These are phyloP conservation scores for Wallacemonas sp. DNA, from an alignment of 208 protist species.

Conservation along the genomic window DNA sequence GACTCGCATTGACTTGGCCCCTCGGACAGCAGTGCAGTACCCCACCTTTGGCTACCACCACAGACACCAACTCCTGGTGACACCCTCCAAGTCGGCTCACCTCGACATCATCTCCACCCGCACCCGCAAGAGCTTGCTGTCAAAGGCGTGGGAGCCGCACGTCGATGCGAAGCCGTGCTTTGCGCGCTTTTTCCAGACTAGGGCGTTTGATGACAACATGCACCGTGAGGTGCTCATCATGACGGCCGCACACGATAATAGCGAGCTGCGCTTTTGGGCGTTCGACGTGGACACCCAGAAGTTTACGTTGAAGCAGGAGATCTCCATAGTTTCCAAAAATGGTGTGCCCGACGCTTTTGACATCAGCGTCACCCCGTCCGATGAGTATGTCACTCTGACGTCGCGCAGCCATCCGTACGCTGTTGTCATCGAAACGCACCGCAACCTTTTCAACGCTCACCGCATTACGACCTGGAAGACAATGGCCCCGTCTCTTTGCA, in stretches of 20 bases:
- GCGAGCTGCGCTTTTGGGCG: slow-evolving; percentile 82
- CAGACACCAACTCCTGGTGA: slow-evolving; percentile 50
- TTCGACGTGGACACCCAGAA: slow-evolving; percentile 64
- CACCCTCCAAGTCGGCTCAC: slow-evolving; percentile 67
- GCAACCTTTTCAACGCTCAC: slow-evolving; percentile 67
- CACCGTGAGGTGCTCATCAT: slow-evolving; percentile 60
- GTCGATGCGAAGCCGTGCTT: slow-evolving; percentile 64
- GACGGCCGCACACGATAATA: slow-evolving; percentile 76
- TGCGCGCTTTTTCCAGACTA: slow-evolving; percentile 77
- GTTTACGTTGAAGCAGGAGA: slow-evolving; percentile 82
- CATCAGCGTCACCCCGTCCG: slow-evolving; percentile 69
- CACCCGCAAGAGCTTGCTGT: slow-evolving; percentile 58
- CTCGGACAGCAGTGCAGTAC: slow-evolving; percentile 60
- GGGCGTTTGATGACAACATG: slow-evolving; percentile 50
- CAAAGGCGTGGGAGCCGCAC: slow-evolving; percentile 85
- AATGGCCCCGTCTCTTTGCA: slow-evolving; percentile 53
- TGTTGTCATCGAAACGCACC: slow-evolving; percentile 80
- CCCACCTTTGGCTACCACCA: slow-evolving; percentile 69
- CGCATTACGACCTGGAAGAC: slow-evolving; percentile 84
- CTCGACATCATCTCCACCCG: slow-evolving; percentile 73
- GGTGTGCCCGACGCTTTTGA: slow-evolving; percentile 39
- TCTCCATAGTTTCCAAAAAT: slow-evolving; percentile 51
- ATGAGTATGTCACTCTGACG: slow-evolving; percentile 89
- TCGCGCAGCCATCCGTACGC: slow-evolving; percentile 55
- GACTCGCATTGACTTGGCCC: slow-evolving; percentile 36